These are phyloP conservation scores for Elaeis guineensis DNA, from an alignment of 176 grass and related monocot genomes.

Conservation along the genomic window DNA sequence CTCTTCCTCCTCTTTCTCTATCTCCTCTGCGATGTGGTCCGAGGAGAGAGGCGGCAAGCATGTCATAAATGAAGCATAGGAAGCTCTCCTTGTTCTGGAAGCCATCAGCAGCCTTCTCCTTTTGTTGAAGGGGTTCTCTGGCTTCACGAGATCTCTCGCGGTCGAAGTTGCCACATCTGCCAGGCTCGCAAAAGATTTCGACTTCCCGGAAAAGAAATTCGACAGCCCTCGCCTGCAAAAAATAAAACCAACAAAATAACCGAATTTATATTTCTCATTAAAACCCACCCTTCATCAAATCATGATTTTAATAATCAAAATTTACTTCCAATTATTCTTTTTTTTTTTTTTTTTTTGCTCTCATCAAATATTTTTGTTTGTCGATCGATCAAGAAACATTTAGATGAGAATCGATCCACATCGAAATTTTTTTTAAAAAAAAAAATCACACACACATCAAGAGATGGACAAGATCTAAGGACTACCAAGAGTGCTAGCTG, in stretches of 20 bases:
- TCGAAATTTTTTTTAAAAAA: too few relatives aligned
- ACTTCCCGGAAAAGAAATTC: slow-evolving; percentile 91
- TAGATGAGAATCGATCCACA: too few relatives aligned
- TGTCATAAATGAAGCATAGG: slow-evolving; percentile 33
- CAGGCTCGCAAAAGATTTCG: slow-evolving; percentile 88
- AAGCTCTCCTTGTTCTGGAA: slow-evolving; percentile 44
- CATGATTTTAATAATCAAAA: too few relatives aligned
- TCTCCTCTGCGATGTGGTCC: background rate
- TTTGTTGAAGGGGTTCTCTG: slow-evolving; percentile 98
- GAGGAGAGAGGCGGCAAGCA: slow-evolving; percentile 48
- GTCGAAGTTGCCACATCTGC: slow-evolving; percentile 37
- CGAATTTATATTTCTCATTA: too few relatives aligned
- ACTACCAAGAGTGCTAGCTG: too few relatives aligned
- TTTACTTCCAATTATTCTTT: too few relatives aligned
- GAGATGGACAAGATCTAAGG: too few relatives aligned
- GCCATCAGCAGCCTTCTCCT: slow-evolving; percentile 53
- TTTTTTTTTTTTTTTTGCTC: too few relatives aligned
- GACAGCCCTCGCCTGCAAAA: slow-evolving; percentile 74
- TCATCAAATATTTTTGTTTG: too few relatives aligned
- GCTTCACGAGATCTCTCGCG: slow-evolving; percentile 65
- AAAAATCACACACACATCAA: too few relatives aligned
- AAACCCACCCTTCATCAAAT: too few relatives aligned
- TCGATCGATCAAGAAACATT: too few relatives aligned
- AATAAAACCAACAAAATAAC: background rate
- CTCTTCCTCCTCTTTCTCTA: slow-evolving; percentile 11